Conservation (phyloP, 441 rosid species). For the Pelargonium hybrid region DNA sequence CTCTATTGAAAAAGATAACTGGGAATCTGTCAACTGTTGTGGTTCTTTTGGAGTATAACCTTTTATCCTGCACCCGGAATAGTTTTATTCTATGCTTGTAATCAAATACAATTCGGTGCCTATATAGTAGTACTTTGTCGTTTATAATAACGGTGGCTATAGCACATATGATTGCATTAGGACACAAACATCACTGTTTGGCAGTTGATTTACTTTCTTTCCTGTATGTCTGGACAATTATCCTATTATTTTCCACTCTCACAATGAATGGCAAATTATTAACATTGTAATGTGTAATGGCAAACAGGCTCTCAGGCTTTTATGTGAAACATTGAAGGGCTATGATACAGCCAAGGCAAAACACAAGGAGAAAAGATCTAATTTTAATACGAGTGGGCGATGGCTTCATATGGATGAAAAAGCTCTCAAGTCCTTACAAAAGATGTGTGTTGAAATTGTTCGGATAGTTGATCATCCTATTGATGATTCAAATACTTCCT, state of each 20-base stretch:
- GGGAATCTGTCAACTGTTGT: too few species aligned
- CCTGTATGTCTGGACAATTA: background rate
- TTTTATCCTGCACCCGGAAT: background rate
- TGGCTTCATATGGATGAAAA: slow-evolving; percentile 57
- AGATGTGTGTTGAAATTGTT: slow-evolving; percentile 62
- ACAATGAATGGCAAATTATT: slow-evolving; percentile 3
- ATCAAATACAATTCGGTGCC: background rate
- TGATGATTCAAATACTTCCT: slow-evolving; percentile 43
- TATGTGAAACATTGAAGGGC: slow-evolving; percentile 57
- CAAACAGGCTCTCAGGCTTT: slow-evolving; percentile 69
- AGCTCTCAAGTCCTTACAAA: slow-evolving; percentile 43
- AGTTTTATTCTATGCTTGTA: background rate
- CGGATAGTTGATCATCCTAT: slow-evolving; percentile 41
- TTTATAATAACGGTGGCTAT: background rate
- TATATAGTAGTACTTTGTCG: background rate
- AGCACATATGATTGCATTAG: too few species aligned
- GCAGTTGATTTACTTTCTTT: background rate
- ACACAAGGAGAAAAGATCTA: slow-evolving; percentile 33
- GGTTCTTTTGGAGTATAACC: background rate
- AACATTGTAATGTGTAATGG: slow-evolving; percentile 12
- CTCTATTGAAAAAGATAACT: too few species aligned
- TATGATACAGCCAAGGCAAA: slow-evolving; percentile 35
- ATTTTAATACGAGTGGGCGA: slow-evolving; percentile 24
- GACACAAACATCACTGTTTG: background rate
- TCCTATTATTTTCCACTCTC: background rate